phyloP scores from a whole-genome alignment of 2,329 filamentous ascomycete genomes.

The Trichoderma sp. region DNA sequence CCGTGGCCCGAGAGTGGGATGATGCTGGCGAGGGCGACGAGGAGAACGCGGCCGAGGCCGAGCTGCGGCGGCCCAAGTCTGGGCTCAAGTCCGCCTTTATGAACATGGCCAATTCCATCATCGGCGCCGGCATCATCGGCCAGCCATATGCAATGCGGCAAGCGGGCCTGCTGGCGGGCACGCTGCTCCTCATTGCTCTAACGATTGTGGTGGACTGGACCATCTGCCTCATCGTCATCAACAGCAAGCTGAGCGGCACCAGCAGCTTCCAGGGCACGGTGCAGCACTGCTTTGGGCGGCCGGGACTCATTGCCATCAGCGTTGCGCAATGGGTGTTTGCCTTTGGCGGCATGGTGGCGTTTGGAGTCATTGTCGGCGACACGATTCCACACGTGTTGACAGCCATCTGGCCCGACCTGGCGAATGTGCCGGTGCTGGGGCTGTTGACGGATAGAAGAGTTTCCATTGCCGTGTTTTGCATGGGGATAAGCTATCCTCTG shows the following conservation, averaged over 20 bases:
- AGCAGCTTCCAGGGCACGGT: conserved; percentile 95
- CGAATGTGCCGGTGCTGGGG: conserved; percentile 71
- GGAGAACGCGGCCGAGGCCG: conserved; percentile 48
- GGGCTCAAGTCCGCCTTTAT: conserved; percentile 87
- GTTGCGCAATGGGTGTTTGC: conserved; percentile 97
- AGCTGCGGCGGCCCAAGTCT: conserved; percentile 71
- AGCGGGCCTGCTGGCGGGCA: conserved; percentile 79
- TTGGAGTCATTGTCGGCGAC: conserved; percentile 95
- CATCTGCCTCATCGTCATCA: conserved; percentile 93
- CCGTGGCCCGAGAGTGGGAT: conserved; percentile 59
- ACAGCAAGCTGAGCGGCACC: conserved; percentile 92
- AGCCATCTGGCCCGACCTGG: conserved; percentile 76
- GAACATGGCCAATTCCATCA: conserved; percentile 99
- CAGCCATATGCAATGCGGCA: conserved; percentile 96
- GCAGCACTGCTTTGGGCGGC: conserved; percentile 87
- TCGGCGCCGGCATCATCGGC: conserved; percentile 71
- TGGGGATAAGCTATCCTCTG: conserved; percentile 85
- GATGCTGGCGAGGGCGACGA: conserved; percentile 38
- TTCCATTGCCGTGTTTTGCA: conserved; percentile 82
- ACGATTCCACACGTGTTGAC: conserved; percentile 87
- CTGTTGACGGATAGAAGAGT: conserved; percentile 77
- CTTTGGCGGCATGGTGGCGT: conserved; percentile 97
- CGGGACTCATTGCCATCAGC: conserved; percentile 82
- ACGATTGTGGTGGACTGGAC: conserved; percentile 95
- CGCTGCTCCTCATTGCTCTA: conserved; percentile 72